A percentile compares a stretch with the other conserved stretches of the same genome.
Evolutionary conservation across 169 alveolate genomes (phyloP).

Genomic region (Babesia microti): DNA sequence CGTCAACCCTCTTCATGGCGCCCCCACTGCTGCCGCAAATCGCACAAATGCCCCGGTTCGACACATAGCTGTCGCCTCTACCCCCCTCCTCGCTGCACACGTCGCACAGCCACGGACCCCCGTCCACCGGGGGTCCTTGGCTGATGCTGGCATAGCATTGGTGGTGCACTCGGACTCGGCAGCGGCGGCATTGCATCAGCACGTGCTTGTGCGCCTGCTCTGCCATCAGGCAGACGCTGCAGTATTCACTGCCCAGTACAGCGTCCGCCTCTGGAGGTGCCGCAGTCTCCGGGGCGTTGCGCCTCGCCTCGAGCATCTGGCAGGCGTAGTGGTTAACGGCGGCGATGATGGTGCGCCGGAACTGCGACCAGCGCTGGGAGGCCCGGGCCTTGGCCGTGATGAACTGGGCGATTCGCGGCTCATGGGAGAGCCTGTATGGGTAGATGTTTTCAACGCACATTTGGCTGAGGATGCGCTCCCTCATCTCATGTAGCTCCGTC

Average conservation of each 20-base stretch:
- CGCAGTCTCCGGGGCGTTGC: not conserved
- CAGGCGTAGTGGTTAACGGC: no score
- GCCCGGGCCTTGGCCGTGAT: no score
- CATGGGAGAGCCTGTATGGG: no score
- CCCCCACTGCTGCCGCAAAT: slow-evolving; percentile 41
- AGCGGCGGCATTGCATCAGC: slow-evolving; percentile 30
- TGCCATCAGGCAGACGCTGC: slow-evolving; percentile 45
- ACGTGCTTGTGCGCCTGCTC: slow-evolving; percentile 38
- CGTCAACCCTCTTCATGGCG: slow-evolving; percentile 21
- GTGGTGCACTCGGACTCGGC: slow-evolving; percentile 37
- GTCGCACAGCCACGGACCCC: no score
- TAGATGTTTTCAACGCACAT: no score
- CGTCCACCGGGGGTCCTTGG: not conserved
- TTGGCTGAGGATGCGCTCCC: no score
- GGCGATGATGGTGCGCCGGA: no score
- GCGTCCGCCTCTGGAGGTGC: slow-evolving; percentile 1
- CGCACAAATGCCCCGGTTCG: slow-evolving; percentile 26
- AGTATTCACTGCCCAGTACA: slow-evolving; percentile 20
- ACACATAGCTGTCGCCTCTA: slow-evolving; percentile 7
- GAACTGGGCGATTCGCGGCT: no score
- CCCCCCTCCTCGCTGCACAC: no score
- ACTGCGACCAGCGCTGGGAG: no score
- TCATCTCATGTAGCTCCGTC: no score
- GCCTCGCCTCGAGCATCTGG: no score
- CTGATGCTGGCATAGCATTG: slow-evolving; percentile 32